A percentile compares a stretch with the other conserved stretches of the same genome.
Conservation (phyloP, 1,139 yeast species). For the Petasospora fabianii region DNA sequence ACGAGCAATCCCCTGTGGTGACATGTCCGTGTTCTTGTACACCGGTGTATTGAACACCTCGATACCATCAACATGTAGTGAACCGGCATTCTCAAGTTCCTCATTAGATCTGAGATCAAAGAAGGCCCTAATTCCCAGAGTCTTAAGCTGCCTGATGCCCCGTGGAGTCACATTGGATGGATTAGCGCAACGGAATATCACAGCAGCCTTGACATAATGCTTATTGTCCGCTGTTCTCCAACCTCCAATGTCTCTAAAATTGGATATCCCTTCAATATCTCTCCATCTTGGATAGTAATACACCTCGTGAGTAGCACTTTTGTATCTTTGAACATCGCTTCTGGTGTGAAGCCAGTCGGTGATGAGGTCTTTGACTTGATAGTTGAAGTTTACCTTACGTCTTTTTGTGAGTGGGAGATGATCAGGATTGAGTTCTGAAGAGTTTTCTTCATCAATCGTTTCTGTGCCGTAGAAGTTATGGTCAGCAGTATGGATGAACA, state of each 20-base stretch:
- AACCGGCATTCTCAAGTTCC: slow-evolving; percentile 54
- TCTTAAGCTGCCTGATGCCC: slow-evolving; percentile 41
- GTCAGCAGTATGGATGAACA: slow-evolving; percentile 64
- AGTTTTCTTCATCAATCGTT: slow-evolving; percentile 31
- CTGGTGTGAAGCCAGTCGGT: slow-evolving; percentile 49
- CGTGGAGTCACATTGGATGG: slow-evolving; percentile 44
- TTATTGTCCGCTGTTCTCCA: slow-evolving; percentile 42
- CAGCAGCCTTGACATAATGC: slow-evolving; percentile 49
- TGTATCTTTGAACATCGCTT: slow-evolving; percentile 51
- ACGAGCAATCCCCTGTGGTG: slow-evolving; percentile 62
- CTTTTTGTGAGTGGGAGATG: slow-evolving; percentile 42
- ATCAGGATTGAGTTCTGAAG: slow-evolving; percentile 35
- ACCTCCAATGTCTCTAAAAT: slow-evolving; percentile 83
- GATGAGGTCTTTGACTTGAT: slow-evolving; percentile 49
- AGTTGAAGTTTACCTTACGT: slow-evolving; percentile 55
- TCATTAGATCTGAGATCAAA: slow-evolving; percentile 69
- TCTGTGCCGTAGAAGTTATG: slow-evolving; percentile 69
- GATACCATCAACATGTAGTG: slow-evolving; percentile 44
- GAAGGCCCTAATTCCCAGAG: slow-evolving; percentile 50
- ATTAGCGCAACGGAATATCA: slow-evolving; percentile 63
- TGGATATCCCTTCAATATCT: slow-evolving; percentile 60
- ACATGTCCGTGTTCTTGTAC: slow-evolving; percentile 50
- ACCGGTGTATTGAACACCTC: slow-evolving; percentile 58
- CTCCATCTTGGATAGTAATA: slow-evolving; percentile 53
- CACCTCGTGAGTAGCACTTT: slow-evolving; percentile 35